Evolutionary conservation across 1,284 basidiomycete species (phyloP).

Genomic region (Veloboletus limbatus): DNA sequence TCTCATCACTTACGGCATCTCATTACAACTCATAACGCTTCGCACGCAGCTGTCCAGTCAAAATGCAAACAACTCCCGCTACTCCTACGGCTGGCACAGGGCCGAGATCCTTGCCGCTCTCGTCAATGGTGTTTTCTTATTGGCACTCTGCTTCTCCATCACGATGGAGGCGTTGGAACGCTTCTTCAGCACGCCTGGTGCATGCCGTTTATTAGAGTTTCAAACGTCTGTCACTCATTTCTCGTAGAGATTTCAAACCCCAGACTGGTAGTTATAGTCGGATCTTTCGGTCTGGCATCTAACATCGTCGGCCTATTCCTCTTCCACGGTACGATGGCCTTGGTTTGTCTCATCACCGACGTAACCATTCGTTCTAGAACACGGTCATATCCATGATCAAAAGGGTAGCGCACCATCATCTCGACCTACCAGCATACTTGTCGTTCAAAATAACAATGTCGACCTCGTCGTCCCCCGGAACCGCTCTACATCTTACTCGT

Average conservation of each 20-base stretch:
- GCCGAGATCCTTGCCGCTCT: conserved; percentile 97
- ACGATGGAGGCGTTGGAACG: conserved; percentile 90
- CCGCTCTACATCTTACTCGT: conserved; percentile 54
- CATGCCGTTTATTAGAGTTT: conserved; percentile 20
- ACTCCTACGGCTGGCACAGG: conserved; percentile 96
- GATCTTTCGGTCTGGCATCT: conserved; percentile 83
- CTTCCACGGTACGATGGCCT: conserved; percentile 77
- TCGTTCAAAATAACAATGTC: conserved; percentile 15
- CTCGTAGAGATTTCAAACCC: conserved; percentile 83
- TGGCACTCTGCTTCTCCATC: conserved; percentile 96
- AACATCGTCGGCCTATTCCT: conserved; percentile 94
- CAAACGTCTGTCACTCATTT: conserved; percentile 10
- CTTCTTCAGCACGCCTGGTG: conserved; percentile 83
- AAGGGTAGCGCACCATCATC: conserved; percentile 33
- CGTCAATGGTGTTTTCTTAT: conserved; percentile 94
- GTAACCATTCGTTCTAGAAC: conserved; percentile 48
- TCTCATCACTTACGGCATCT: background rate
- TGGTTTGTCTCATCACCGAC: background rate
- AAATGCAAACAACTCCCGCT: conserved; percentile 52
- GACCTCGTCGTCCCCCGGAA: conserved; percentile 35
- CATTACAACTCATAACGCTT: conserved; percentile 1
- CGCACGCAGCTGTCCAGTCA: conserved; percentile 52
- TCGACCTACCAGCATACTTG: conserved; percentile 26
- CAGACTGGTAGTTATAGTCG: conserved; percentile 86
- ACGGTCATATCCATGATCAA: conserved; percentile 60